Conservation (phyloP, 352 stramenopile species). For the Pythium volutum region DNA sequence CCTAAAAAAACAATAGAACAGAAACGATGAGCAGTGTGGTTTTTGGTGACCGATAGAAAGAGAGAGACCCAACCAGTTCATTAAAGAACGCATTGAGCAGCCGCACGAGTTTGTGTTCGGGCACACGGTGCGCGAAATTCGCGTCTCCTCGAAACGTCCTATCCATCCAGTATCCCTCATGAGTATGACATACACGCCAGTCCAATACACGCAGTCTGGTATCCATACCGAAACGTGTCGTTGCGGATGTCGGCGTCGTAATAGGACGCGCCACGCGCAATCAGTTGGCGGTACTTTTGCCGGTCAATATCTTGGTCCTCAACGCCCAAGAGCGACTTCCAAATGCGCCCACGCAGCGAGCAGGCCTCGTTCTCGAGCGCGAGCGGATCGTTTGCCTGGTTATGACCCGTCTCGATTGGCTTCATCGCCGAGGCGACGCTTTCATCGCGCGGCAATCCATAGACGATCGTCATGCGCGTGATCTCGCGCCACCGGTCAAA, state of each 20-base stretch:
- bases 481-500: slow-evolving; percentile 83
- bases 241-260: slow-evolving; percentile 89
- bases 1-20: not conserved
- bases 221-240: slow-evolving; percentile 75
- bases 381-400: no score
- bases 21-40: no score
- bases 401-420: no score
- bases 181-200: not conserved
- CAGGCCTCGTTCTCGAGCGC: slow-evolving; percentile 25
- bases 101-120: slow-evolving; percentile 88
- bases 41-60: not conserved
- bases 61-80: slow-evolving; percentile 39
- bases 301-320: slow-evolving; percentile 49
- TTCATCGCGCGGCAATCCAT: slow-evolving; percentile 63
- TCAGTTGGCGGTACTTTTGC: slow-evolving; percentile 64
- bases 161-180: no score
- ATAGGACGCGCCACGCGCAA: slow-evolving; percentile 67
- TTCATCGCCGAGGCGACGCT: slow-evolving; percentile 9
- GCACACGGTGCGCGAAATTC: slow-evolving; percentile 86
- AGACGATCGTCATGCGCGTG: slow-evolving; percentile 78
- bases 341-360: slow-evolving; percentile 81
- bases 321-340: slow-evolving; percentile 88
- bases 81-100: slow-evolving; percentile 92
- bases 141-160: slow-evolving; percentile 85
- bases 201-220: not conserved